phyloP scores from a whole-genome alignment of 2,329 filamentous ascomycete species.

The Hypoxylon sp. region DNA sequence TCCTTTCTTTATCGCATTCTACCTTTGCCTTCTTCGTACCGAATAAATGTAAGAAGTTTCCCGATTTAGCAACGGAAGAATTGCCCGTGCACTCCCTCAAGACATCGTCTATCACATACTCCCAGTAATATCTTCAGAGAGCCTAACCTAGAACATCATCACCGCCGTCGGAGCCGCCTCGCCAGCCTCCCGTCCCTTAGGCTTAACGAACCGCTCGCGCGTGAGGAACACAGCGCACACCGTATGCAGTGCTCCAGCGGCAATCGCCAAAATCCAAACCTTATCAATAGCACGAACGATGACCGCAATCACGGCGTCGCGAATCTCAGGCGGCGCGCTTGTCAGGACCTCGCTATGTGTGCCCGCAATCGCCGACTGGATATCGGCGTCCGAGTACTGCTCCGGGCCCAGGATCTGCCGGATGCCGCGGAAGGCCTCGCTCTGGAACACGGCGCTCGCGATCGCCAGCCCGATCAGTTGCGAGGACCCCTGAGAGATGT shows the following conservation, averaged over 20 bases:
- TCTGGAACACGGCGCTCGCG: slow-evolving; percentile 42
- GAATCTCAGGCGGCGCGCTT: slow-evolving; percentile 29
- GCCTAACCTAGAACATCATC: slow-evolving; percentile 23
- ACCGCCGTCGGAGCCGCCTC: slow-evolving; percentile 6
- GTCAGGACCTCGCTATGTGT: slow-evolving; percentile 35
- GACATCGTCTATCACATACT: neutral
- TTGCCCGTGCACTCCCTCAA: neutral
- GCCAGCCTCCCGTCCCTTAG: neutral
- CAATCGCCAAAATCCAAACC: slow-evolving; percentile 32
- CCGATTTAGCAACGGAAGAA: neutral
- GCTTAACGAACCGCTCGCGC: slow-evolving; percentile 23
- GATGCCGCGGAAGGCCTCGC: slow-evolving; percentile 28
- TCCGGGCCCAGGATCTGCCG: slow-evolving; percentile 12
- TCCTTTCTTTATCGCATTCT: neutral
- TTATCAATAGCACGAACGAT: slow-evolving; percentile 36
- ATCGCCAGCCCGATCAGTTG: slow-evolving; percentile 39
- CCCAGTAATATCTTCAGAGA: neutral
- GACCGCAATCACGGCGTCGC: slow-evolving; percentile 23
- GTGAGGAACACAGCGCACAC: slow-evolving; percentile 29
- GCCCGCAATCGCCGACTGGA: slow-evolving; percentile 42
- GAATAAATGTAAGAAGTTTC: neutral
- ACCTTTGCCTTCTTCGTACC: neutral
- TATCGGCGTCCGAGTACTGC: slow-evolving; percentile 32
- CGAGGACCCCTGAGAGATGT: slow-evolving; percentile 37
- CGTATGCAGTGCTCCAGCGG: slow-evolving; percentile 22